These are phyloP conservation scores for Candida chauliodis DNA, from an alignment of 805 yeast species.

Conservation along the genomic window DNA sequence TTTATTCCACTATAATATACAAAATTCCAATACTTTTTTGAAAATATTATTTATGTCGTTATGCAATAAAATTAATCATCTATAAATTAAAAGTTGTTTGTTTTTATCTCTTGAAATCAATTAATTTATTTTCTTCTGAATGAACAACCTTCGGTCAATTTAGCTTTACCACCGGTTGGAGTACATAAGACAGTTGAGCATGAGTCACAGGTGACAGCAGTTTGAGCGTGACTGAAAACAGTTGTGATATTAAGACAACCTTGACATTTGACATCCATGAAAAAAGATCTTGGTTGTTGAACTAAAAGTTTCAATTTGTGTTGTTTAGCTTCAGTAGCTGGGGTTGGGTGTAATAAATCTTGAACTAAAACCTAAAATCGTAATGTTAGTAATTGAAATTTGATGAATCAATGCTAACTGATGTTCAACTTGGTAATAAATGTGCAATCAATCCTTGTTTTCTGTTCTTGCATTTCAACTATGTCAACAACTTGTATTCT, in stretches of 20 bases:
- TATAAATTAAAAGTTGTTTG: background rate
- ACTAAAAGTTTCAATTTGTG: conserved; percentile 98
- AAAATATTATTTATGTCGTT: conserved; percentile 6
- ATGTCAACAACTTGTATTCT: background rate
- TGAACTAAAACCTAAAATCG: conserved; percentile 83
- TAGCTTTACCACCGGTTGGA: conserved; percentile 99
- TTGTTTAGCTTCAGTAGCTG: conserved; percentile 93
- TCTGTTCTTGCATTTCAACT: background rate
- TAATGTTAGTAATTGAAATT: conserved; percentile 17
- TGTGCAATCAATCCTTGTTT: background rate
- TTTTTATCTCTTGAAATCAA: background rate
- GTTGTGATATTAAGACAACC: conserved; percentile 99
- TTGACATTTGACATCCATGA: conserved; percentile 99
- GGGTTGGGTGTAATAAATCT: conserved; percentile 97
- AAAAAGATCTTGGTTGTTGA: conserved; percentile 97
- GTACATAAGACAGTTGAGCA: conserved; percentile 98
- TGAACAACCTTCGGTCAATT: conserved; percentile 98
- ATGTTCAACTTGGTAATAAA: background rate
- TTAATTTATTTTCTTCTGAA: conserved; percentile 91
- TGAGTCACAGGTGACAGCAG: conserved; percentile 98
- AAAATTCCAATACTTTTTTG: background rate
- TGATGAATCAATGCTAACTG: background rate
- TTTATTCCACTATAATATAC: conserved; percentile 1
- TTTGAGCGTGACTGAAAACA: conserved; percentile 99
- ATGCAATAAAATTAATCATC: conserved; percentile 6